Conservation (phyloP, 1,284 basidiomycete species). For the Pterulicium gracile region DNA sequence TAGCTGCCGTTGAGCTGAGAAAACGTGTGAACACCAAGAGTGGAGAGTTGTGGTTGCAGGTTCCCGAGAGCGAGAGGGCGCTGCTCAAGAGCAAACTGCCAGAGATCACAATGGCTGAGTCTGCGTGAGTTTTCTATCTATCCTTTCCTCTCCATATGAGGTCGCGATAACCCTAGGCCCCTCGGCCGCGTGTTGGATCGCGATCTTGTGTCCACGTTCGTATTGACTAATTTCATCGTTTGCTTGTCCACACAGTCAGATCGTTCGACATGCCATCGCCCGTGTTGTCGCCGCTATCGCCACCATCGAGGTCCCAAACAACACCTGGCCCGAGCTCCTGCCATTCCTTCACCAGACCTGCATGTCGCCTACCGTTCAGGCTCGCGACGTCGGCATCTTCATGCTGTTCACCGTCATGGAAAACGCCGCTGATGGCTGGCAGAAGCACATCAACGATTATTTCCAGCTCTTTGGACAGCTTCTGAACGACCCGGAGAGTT, state of each 20-base stretch:
- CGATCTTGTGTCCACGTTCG: background rate
- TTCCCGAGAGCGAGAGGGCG: constrained; percentile 61
- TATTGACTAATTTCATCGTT: constrained; percentile 7
- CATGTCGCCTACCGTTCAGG: constrained; percentile 54
- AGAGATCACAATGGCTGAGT: constrained; percentile 70
- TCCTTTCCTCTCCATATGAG: too few species aligned
- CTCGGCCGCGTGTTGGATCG: background rate
- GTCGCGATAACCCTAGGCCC: too few species aligned
- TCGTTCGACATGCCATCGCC: constrained; percentile 84
- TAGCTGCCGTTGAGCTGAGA: constrained; percentile 95
- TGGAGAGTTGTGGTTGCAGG: constrained; percentile 77
- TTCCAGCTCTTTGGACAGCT: constrained; percentile 78
- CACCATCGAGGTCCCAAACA: constrained; percentile 74
- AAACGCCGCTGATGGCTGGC: constrained; percentile 83
- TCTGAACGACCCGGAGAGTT: constrained; percentile 81
- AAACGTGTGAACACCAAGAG: constrained; percentile 83
- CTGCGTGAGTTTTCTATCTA: constrained; percentile 42
- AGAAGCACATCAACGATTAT: constrained; percentile 67
- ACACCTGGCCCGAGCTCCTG: constrained; percentile 83
- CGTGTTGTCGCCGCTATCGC: constrained; percentile 94
- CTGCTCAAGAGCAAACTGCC: constrained; percentile 85
- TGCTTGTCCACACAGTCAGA: constrained; percentile 39
- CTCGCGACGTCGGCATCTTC: constrained; percentile 88
- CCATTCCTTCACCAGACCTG: constrained; percentile 83
- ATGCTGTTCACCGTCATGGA: constrained; percentile 92